Percentiles rank a stretch among this genome's conserved stretches.
phyloP scores from a whole-genome alignment of 2,329 filamentous ascomycete genomes.

The Thelonectria discophora region DNA sequence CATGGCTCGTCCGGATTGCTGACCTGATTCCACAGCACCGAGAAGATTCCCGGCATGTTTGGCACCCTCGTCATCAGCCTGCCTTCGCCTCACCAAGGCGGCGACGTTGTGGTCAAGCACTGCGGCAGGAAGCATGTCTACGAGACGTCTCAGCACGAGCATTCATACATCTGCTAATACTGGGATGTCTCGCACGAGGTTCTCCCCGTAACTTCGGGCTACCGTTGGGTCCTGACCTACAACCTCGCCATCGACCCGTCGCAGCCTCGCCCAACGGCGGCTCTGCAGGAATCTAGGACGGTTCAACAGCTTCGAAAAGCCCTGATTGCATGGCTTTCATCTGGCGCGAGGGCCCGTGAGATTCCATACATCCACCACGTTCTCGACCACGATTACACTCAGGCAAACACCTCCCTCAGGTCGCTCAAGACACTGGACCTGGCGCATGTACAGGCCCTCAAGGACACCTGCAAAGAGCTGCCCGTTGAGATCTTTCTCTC shows the following conservation, averaged over 20 bases:
- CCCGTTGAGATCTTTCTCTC: constrained; percentile 47
- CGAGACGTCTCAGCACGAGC: constrained; percentile 37
- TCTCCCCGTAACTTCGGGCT: constrained; percentile 56
- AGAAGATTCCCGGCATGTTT: constrained; percentile 59
- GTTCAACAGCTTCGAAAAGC: constrained; percentile 27
- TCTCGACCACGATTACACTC: constrained; percentile 48
- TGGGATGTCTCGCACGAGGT: constrained; percentile 63
- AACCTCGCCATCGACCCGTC: constrained; percentile 51
- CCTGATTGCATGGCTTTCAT: constrained; percentile 42
- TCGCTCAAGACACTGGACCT: constrained; percentile 43
- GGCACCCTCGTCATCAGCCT: constrained; percentile 60
- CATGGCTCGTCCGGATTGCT: not conserved
- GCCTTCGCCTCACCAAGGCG: constrained; percentile 58
- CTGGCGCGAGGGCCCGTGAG: not conserved
- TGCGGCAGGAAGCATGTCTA: constrained; percentile 45
- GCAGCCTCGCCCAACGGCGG: constrained; percentile 35
- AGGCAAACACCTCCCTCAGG: constrained; percentile 43
- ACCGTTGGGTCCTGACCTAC: constrained; percentile 62
- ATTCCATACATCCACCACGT: constrained; percentile 40
- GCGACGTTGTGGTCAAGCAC: constrained; percentile 54
- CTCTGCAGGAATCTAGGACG: constrained; percentile 14
- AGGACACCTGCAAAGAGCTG: constrained; percentile 35
- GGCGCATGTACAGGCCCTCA: constrained; percentile 38
- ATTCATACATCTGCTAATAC: constrained; percentile 53
- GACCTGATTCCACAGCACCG: constrained; percentile 43